Percentiles rank a stretch among this genome's conserved stretches.
Evolutionary conservation across 768 basidiomycete species (phyloP).

Genomic region (Lactarius evosmus): DNA sequence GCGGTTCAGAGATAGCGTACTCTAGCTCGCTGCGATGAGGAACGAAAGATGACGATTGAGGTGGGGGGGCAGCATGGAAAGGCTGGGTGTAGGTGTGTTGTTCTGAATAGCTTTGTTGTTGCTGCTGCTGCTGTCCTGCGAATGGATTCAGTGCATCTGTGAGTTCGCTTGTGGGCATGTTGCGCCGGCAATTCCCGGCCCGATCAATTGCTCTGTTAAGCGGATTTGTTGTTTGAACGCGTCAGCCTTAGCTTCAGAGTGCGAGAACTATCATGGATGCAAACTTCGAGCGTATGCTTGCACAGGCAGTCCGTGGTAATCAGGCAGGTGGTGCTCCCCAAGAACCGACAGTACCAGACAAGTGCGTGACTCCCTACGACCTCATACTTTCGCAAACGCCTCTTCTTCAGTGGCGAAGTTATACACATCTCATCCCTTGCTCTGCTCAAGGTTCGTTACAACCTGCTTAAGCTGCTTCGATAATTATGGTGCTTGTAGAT

Average conservation of each 20-base stretch:
- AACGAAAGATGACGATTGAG: constrained; percentile 27
- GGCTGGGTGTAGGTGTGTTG: constrained; percentile 4
- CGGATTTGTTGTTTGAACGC: not conserved
- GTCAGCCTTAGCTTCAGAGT: not conserved
- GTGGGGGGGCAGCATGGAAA: constrained; percentile 9
- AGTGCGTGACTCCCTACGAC: constrained; percentile 43
- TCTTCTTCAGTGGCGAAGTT: constrained; percentile 69
- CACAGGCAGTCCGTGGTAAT: constrained; percentile 32
- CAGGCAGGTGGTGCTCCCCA: constrained; percentile 32
- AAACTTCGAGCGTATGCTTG: constrained; percentile 37
- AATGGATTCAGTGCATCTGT: constrained; percentile 76
- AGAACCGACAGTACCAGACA: constrained; percentile 67
- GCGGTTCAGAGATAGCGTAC: constrained; percentile 50
- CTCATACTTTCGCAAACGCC: constrained; percentile 12
- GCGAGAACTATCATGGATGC: constrained; percentile 30
- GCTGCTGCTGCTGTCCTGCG: constrained; percentile 40
- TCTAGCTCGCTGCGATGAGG: constrained; percentile 65
- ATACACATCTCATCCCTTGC: constrained; percentile 97
- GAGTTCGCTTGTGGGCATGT: constrained; percentile 69
- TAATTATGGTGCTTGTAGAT: constrained; percentile 56
- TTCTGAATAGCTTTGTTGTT: constrained; percentile 8
- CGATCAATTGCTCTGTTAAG: not conserved
- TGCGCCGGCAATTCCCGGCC: constrained; percentile 13
- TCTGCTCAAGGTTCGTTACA: constrained; percentile 77
- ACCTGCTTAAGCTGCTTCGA: not conserved